These are phyloP conservation scores for Albugo candida DNA, from an alignment of 352 stramenopile species.

Conservation along the genomic window DNA sequence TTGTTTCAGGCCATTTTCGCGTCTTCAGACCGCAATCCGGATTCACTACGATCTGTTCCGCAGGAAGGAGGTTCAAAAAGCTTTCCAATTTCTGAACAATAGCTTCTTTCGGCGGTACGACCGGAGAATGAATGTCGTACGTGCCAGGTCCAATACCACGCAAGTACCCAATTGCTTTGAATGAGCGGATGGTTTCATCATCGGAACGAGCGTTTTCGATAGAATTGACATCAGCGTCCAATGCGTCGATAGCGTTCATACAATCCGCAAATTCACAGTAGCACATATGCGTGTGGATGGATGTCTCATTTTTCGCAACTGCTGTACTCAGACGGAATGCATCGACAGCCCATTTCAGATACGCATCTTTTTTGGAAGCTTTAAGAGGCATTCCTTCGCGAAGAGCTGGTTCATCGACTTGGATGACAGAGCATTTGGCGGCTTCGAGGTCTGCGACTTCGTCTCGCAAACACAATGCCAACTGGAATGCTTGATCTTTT, in stretches of 20 bases:
- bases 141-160: conserved; percentile 80
- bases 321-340: conserved; percentile 79
- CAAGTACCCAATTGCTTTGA: conserved; percentile 79
- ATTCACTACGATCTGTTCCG: conserved; percentile 75
- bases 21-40: conserved; percentile 89
- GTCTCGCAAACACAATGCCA: conserved; percentile 77
- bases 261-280: conserved; percentile 91
- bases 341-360: conserved; percentile 57
- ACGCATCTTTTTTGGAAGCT: conserved; percentile 63
- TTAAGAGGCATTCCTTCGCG: conserved; percentile 85
- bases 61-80: conserved; percentile 65
- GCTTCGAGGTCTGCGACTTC: conserved; percentile 82
- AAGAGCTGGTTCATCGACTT: conserved; percentile 84
- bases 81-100: conserved; percentile 77
- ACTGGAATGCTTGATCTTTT: conserved; percentile 80
- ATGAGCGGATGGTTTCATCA: conserved; percentile 79
- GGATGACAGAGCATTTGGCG: conserved; percentile 78
- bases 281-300: conserved; percentile 92
- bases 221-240: conserved; percentile 89
- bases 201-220: conserved; percentile 87
- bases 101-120: conserved; percentile 74
- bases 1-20: conserved; percentile 82
- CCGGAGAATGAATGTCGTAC: conserved; percentile 89
- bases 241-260: conserved; percentile 82
- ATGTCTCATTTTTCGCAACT: conserved; percentile 73